Conservation (phyloP, 192 early-diverging fungal species). For the Lobosporangium transversale region DNA sequence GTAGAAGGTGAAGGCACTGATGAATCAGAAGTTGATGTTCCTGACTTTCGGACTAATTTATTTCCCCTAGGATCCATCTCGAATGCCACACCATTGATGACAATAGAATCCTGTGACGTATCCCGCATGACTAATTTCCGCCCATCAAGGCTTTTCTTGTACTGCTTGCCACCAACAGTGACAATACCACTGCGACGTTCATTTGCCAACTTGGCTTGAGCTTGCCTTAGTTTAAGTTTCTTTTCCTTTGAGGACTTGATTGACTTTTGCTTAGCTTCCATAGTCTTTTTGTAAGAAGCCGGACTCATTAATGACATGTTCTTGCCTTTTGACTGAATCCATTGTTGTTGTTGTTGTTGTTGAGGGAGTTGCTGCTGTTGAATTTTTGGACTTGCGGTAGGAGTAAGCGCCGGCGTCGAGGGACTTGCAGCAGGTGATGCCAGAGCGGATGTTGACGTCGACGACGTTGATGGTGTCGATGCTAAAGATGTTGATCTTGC, state of each 20-base stretch:
- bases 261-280: conserved; percentile 48
- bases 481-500: too few relatives aligned
- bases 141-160: conserved; percentile 38
- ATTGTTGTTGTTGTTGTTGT: conserved; percentile 14
- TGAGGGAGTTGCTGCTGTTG: conserved; percentile 6
- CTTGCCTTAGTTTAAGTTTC: conserved; percentile 20
- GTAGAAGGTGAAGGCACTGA: not conserved
- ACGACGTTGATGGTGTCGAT: not conserved
- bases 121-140: conserved; percentile 30
- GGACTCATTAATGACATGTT: conserved; percentile 50
- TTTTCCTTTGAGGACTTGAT: conserved; percentile 30
- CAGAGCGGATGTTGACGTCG: not conserved
- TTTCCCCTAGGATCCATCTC: conserved; percentile 50
- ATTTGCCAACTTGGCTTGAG: conserved; percentile 19
- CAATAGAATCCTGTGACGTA: conserved; percentile 21
- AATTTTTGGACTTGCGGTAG: not conserved
- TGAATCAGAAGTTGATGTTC: not conserved
- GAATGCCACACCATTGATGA: conserved; percentile 50
- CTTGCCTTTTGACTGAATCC: conserved; percentile 48
- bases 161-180: conserved; percentile 25
- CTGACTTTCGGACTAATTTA: conserved; percentile 39
- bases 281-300: conserved; percentile 41
- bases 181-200: conserved; percentile 37
- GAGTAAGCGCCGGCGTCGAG: not conserved
- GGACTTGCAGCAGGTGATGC: not conserved